Evolutionary conservation across 148 eudicot genomes (phyloP), one percentile per base, ranked within the genome.

Genomic region (Persicaria tinctoria): DNA sequence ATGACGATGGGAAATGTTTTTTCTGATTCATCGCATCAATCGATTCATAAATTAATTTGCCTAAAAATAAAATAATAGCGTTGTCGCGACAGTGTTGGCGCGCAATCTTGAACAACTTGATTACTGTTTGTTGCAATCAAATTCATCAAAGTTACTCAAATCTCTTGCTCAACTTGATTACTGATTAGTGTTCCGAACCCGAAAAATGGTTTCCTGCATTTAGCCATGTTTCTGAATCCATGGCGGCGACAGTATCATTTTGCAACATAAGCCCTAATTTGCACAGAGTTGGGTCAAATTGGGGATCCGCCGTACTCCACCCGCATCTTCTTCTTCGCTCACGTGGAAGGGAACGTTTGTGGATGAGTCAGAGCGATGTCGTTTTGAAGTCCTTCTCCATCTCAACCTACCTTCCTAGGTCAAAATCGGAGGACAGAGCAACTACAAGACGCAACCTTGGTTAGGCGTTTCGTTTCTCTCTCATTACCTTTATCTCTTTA

Each of bases 321-420:
- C 38, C 46, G 2, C 3, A 64, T 12, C 46, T 32, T 64, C 69
- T 11, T 64, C 69, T 32, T 64, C 17, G 46, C 69, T 64, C 46
- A 64, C 69, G 69, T 32, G 69, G 5, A 38, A 64, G 2, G 69
- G 38, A 38, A 13, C 70, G 46, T 32, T 32, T 32, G 68, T 8
- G 68, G 68, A 27, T 63, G 1, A 13, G 48, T 66, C 70, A 66
- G 44, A 44, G 38, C 14, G 70, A 66, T 66, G 70, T 44, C 70
- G 70, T 66, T 66, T 66, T 41, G 47, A 38, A 66, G 47, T 5
- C 38, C 2, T 48, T 0, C 14, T 44, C 48, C 48, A 6, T 44
- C 46, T 64, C 70, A 64, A 5, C 70, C 41, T 1, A 66, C 13
- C 70, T 66, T 44, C 70, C 5, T 38, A 66, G 18, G 47, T 66